Evolutionary conservation across 2,329 filamentous ascomycete genomes (phyloP).

Genomic region (Ophiostoma quercus): DNA sequence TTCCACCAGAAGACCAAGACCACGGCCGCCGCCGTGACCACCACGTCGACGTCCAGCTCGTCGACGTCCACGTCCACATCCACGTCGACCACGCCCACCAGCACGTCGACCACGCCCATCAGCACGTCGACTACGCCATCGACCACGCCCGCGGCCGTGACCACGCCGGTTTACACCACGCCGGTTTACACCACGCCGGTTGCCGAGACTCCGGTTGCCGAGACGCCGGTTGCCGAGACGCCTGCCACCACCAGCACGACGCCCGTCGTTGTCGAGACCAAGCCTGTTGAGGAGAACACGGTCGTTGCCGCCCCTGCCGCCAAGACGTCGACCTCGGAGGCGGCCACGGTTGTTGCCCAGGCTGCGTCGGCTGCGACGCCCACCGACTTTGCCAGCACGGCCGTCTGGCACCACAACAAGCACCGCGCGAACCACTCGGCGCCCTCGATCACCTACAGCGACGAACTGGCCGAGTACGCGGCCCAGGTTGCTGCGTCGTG

Average conservation of each 20-base stretch:
- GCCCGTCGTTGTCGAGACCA: no score
- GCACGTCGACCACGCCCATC: background rate
- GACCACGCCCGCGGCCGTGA: constrained; percentile 13
- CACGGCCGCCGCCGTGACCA: constrained; percentile 20
- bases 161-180: no score
- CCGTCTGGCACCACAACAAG: constrained; percentile 73
- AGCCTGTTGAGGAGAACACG: no score
- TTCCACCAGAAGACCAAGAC: constrained; percentile 7
- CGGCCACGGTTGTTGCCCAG: no score
- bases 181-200: no score
- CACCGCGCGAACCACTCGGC: constrained; percentile 83
- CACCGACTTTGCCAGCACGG: constrained; percentile 35
- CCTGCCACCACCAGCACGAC: no score
- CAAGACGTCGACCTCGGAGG: no score
- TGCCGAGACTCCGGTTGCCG: no score
- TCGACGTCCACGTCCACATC: background rate
- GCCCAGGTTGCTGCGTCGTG: constrained; percentile 59
- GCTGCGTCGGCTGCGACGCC: no score
- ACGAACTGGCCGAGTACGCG: constrained; percentile 61
- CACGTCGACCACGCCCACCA: no score
- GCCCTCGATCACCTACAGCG: no score
- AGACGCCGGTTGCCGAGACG: no score
- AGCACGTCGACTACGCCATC: constrained; percentile 13
- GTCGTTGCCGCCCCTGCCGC: background rate
- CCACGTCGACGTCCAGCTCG: constrained; percentile 7